phyloP scores from a whole-genome alignment of 148 eudicot genomes.

The Cornus kousa region DNA sequence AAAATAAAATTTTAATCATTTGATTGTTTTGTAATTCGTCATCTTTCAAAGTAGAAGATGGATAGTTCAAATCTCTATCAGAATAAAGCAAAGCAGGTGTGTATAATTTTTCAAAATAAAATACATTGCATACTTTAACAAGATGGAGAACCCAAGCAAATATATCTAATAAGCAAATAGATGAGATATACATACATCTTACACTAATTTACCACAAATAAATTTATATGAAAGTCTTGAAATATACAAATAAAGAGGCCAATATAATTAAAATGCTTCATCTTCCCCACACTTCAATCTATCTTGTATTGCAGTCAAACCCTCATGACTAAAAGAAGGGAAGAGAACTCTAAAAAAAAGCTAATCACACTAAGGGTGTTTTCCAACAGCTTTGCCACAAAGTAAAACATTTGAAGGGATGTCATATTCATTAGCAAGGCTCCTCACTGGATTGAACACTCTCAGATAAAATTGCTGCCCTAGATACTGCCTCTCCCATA shows the following conservation, averaged over 20 bases:
- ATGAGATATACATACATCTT: background rate
- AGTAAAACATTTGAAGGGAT: conserved; percentile 46
- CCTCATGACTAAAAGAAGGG: conserved; percentile 17
- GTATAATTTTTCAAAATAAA: no score
- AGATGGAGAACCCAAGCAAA: background rate
- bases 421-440: conserved; percentile 45
- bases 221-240: background rate
- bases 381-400: conserved; percentile 51
- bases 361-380: conserved; percentile 19
- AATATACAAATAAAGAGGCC: background rate
- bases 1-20: no score
- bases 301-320: conserved; percentile 15
- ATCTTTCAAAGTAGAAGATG: no score
- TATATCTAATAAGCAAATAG: background rate
- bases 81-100: no score
- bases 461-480: conserved; percentile 56
- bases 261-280: background rate
- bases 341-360: background rate
- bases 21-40: no score
- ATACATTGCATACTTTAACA: no score
- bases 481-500: conserved; percentile 56
- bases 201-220: background rate
- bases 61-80: no score
- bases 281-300: background rate
- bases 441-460: conserved; percentile 33